phyloP scores from a whole-genome alignment of 768 basidiomycete species.

The Coprinopsis cinerea region DNA sequence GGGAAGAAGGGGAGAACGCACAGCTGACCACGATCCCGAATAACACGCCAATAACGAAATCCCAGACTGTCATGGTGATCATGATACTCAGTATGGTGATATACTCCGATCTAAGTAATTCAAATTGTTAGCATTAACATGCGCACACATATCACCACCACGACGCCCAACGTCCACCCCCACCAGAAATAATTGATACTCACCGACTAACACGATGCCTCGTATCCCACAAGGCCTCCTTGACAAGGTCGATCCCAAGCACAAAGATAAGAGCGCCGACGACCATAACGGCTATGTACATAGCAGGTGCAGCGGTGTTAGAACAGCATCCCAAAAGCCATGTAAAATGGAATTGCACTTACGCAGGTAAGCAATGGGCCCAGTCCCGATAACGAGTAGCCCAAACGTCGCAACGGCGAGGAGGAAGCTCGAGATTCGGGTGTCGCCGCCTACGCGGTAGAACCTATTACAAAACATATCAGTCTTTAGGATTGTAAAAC shows the following conservation, averaged over 20 bases:
- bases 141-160: too few relatives aligned
- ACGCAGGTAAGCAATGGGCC: conserved; percentile 91
- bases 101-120: conserved; percentile 56
- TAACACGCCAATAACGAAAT: conserved; percentile 90
- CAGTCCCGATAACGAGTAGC: conserved; percentile 78
- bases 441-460: conserved; percentile 90
- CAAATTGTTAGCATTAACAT: background rate
- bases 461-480: too few relatives aligned
- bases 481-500: background rate
- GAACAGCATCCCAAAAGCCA: background rate
- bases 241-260: conserved; percentile 88
- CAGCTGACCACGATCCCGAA: conserved; percentile 92
- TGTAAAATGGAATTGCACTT: conserved; percentile 24
- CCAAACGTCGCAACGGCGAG: conserved; percentile 69
- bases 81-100: conserved; percentile 83
- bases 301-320: background rate
- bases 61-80: conserved; percentile 89
- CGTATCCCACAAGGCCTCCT: conserved; percentile 97
- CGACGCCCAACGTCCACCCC: too few relatives aligned
- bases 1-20: conserved; percentile 29
- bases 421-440: conserved; percentile 77
- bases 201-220: background rate
- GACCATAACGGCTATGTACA: conserved; percentile 65
- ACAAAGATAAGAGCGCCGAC: conserved; percentile 92
- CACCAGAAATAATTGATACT: background rate